Evolutionary conservation across 2,329 filamentous ascomycete genomes (phyloP), one percentile per base, ranked within the genome.

Genomic region (Ophiostoma quercus): DNA sequence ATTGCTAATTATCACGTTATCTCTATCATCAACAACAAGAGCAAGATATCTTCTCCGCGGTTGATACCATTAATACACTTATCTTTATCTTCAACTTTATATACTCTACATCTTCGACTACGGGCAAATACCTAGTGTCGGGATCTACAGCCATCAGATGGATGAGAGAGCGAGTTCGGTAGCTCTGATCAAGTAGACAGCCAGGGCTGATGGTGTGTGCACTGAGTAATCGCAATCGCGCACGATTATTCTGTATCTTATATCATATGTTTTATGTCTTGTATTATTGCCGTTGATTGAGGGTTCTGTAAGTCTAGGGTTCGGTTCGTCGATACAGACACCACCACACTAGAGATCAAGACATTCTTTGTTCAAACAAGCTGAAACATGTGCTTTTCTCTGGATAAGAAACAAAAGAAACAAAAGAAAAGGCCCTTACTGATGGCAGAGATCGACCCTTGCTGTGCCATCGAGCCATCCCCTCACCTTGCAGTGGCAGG

Each of bases 191-290:
- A 51, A 51, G n/a, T n/a, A 51, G 19, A 51, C 3, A 16, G 43
- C 43, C 19, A 47, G 19, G 16, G 16, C 43, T n/a, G 32, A 63
- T 37, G 62, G 62, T 39, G 62, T 34, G 62, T 41, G 19, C 19
- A 65, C 32, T 65, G 62, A 65, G 62, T 65, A 41, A 65, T 65
- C 32, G 62, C 62, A 65, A 63, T 63, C 60, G 22, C 25, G 14
- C n/a, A 19, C 11, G 14, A 22, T 37, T 37, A 12, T 4, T 41
- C 14, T 2, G 9, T 12, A 41, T 41, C 11, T 14, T 12, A 8
- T 34, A 34, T 2, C 12, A 12, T 14, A 41, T 41, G 12, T 41
- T 41, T 41, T 12, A 41, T 41, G 39, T 41, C 11, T 41, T 14
- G 39, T 1, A 41, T 41, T 34, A 34, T 34, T 34, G 34, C 1